These are phyloP conservation scores for Clavulina sp. DNA, from an alignment of 768 basidiomycete species.

Conservation along the genomic window DNA sequence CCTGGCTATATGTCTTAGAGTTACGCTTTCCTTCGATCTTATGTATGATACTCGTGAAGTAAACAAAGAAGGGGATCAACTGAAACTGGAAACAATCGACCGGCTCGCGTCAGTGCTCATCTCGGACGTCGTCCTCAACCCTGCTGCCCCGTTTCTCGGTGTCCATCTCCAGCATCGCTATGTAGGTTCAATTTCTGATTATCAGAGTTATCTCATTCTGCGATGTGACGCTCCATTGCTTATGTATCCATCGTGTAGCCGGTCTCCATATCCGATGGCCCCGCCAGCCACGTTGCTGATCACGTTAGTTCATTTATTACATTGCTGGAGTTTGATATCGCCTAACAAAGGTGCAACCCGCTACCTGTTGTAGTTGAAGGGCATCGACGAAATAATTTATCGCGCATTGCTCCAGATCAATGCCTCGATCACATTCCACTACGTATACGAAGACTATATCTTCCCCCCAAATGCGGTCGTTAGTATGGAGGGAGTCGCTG, in stretches of 20 bases:
- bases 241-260: background rate
- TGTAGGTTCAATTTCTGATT: background rate
- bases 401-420: background rate
- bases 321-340: background rate
- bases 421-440: background rate
- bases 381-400: background rate
- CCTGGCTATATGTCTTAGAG: background rate
- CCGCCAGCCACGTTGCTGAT: background rate
- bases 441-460: too few relatives aligned
- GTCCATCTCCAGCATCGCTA: background rate
- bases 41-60: background rate
- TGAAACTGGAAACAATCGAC: background rate
- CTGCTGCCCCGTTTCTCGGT: too few relatives aligned
- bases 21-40: background rate
- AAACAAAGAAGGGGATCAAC: background rate
- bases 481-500: too few relatives aligned
- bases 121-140: background rate
- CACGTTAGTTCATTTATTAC: background rate
- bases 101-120: background rate
- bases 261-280: background rate
- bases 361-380: background rate
- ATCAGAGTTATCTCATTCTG: background rate
- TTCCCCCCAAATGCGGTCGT: too few relatives aligned
- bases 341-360: too few relatives aligned
- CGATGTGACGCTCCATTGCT: background rate